Percentiles rank a stretch among this genome's conserved stretches.
These are phyloP conservation scores for Penicillium robsamsonii DNA, from an alignment of 495 filamentous ascomycete species.

Conservation along the genomic window DNA sequence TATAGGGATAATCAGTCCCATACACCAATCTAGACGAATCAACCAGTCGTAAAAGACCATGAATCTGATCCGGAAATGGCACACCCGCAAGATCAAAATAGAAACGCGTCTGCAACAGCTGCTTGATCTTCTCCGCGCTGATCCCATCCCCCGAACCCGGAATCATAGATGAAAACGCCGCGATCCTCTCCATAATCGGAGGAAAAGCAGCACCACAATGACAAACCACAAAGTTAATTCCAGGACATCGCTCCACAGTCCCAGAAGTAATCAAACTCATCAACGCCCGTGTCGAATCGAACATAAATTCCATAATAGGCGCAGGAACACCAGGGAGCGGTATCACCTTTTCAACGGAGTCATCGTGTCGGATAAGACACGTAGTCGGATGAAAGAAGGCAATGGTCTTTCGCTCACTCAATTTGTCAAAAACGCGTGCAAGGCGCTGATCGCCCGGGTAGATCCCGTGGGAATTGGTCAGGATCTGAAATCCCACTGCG, in stretches of 20 bases:
- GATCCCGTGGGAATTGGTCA: slow-evolving; percentile 48
- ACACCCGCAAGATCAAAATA: slow-evolving; percentile 55
- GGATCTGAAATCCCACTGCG: slow-evolving; percentile 49
- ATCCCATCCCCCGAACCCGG: slow-evolving; percentile 8
- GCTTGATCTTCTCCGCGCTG: slow-evolving; percentile 21
- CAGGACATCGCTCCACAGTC: slow-evolving; percentile 39
- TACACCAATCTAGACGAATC: slow-evolving; percentile 40
- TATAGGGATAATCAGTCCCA: slow-evolving; percentile 47
- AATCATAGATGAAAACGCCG: slow-evolving; percentile 28
- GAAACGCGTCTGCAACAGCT: slow-evolving; percentile 35
- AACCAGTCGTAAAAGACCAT: slow-evolving; percentile 30
- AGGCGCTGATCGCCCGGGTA: slow-evolving; percentile 51
- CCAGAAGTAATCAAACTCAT: slow-evolving; percentile 50
- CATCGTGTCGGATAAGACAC: slow-evolving; percentile 14
- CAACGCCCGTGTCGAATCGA: slow-evolving; percentile 51
- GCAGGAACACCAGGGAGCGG: slow-evolving; percentile 38
- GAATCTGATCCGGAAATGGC: slow-evolving; percentile 45
- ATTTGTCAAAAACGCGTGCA: slow-evolving; percentile 38
- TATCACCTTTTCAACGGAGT: slow-evolving; percentile 10
- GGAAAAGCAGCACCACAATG: slow-evolving; percentile 51
- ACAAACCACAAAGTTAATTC: slow-evolving; percentile 47
- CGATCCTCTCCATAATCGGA: slow-evolving; percentile 43
- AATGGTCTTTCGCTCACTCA: slow-evolving; percentile 34
- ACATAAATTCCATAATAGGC: slow-evolving; percentile 57
- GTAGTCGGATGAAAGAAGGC: slow-evolving; percentile 57